Evolutionary conservation across 352 stramenopile genomes (phyloP), one percentile per base, ranked within the genome.

Genomic region (Globisporangium heterothallicum): DNA sequence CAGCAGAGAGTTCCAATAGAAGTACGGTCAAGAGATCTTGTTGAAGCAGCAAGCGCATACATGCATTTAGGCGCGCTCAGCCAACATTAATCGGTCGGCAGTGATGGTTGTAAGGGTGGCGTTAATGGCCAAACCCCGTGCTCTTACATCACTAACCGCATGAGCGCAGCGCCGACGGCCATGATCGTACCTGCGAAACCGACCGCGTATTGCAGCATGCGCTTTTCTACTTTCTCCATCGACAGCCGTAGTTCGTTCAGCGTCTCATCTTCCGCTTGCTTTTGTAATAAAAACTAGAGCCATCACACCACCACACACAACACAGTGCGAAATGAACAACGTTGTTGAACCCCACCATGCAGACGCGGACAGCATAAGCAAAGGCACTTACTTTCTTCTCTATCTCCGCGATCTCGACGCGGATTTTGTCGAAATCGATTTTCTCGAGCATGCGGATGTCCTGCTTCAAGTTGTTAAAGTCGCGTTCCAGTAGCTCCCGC

Each of bases 381-480:
- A 24, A 34, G 14, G 2, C 8, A 50, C 29, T 12, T 25, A 68
- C 55, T 47, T 94, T 92, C 40, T 92, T 92, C 55, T 94, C 84
- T 7, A 94, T 77, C 65, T 92, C 81, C 2, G 76, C 73, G 38
- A 94, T 89, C 56, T 94, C 84, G 59, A 91, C 81, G 52, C 81
- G 84, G 53, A 94, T 86, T 57, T 92, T 91, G 64, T 94, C 84
- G 49, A 94, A 92, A 54, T 94, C 84, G 58, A 92, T 88, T 59
- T 94, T 92, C 63, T 94, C 84, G 9, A 91, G 73, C 84, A 94
- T 92, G 48, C 84, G 81, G 59, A 94, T 94, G 59, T 94, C 84
- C 56, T 92, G 81, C 64, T 94, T 94, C 26, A 94, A 68, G 45
- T 85, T 92, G 66, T 90, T 94, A 53, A 94, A 94, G 67, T 94